Evolutionary conservation across 306 rosid species (phyloP).

Genomic region (Delonix regia): DNA sequence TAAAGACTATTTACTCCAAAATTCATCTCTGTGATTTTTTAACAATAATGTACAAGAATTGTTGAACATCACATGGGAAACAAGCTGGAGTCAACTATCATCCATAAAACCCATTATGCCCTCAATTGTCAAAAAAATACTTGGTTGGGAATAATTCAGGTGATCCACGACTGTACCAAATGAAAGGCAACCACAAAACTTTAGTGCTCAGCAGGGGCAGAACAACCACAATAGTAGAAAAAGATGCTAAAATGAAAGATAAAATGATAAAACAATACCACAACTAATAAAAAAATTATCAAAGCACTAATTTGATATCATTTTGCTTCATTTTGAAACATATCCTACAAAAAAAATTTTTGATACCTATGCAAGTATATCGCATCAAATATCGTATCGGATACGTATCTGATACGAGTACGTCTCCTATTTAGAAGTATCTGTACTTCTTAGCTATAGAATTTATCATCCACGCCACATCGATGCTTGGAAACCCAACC

Average conservation of each 20-base stretch:
- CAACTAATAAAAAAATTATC: too few species aligned
- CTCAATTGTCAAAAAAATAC: neutral
- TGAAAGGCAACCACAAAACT: neutral
- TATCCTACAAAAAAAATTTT: too few species aligned
- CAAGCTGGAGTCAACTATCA: neutral
- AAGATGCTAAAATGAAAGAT: too few species aligned
- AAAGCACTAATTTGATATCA: too few species aligned
- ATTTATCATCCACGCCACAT: neutral
- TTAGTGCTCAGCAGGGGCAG: neutral
- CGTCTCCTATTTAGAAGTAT: too few species aligned
- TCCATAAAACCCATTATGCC: neutral
- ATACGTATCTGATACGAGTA: too few species aligned
- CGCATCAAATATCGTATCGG: too few species aligned
- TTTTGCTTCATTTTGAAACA: too few species aligned
- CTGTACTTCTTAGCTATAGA: too few species aligned
- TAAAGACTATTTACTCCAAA: neutral
- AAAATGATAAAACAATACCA: too few species aligned
- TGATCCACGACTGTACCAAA: neutral
- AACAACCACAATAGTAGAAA: too few species aligned
- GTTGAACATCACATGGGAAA: slow-evolving; percentile 7
- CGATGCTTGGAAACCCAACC: neutral
- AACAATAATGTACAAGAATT: slow-evolving; percentile 24
- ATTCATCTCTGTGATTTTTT: slow-evolving; percentile 4
- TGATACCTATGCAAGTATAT: too few species aligned
- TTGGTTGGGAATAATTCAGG: neutral